Evolutionary conservation across 352 stramenopile genomes (phyloP).

Genomic region (Halophytophthora polymorphica): DNA sequence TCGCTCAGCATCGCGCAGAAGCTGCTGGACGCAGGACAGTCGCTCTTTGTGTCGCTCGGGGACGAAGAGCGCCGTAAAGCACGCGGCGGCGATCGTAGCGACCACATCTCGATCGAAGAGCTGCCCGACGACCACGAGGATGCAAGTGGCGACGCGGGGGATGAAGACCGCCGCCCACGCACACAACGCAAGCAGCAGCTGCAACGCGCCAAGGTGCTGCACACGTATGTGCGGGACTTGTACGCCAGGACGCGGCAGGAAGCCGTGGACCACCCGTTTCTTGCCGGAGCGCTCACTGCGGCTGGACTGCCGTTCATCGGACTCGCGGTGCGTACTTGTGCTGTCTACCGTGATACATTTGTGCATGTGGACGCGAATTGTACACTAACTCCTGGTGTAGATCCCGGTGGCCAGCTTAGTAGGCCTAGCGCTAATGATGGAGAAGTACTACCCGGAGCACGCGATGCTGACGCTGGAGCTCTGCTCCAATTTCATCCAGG

Average conservation of each 20-base stretch:
- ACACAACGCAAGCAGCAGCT: conserved; percentile 7
- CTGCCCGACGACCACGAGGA: conserved; percentile 34
- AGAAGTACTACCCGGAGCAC: conserved; percentile 82
- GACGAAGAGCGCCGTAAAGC: conserved; percentile 54
- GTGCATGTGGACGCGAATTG: not conserved
- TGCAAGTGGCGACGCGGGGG: conserved; percentile 7
- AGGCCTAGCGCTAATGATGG: conserved; percentile 63
- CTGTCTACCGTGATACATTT: not conserved
- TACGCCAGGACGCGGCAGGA: conserved; percentile 34
- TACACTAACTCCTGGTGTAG: conserved; percentile 18
- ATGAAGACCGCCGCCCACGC: not conserved
- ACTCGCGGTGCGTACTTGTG: conserved; percentile 44
- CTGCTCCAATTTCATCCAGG: conserved; percentile 70
- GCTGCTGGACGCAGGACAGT: conserved; percentile 60
- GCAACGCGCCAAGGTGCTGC: conserved; percentile 32
- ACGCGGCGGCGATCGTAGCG: conserved; percentile 25
- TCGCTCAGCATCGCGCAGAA: conserved; percentile 75
- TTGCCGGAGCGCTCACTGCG: conserved; percentile 55
- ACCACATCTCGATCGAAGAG: conserved; percentile 77
- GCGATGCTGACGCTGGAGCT: conserved; percentile 64
- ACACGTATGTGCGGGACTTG: conserved; percentile 47
- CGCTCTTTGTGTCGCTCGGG: conserved; percentile 68
- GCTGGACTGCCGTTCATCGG: conserved; percentile 73
- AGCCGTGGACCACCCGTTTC: conserved; percentile 53
- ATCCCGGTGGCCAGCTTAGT: conserved; percentile 72